phyloP scores from a whole-genome alignment of 2,329 filamentous ascomycete species.

The Aureobasidium vineae region DNA sequence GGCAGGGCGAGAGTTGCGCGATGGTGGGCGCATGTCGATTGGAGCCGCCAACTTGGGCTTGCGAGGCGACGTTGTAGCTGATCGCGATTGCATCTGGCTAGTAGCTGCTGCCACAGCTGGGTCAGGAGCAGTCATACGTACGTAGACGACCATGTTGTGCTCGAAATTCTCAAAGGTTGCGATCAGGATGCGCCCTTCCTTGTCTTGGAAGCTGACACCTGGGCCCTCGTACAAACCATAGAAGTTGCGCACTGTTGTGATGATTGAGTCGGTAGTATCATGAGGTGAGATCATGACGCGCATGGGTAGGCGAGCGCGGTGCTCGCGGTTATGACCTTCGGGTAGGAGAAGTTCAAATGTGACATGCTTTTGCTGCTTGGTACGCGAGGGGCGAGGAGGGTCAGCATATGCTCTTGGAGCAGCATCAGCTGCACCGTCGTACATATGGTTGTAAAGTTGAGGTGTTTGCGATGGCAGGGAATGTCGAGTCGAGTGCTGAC shows the following conservation, averaged over 20 bases:
- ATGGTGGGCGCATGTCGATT: slow-evolving; percentile 62
- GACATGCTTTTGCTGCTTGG: slow-evolving; percentile 63
- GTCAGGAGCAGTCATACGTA: slow-evolving; percentile 54
- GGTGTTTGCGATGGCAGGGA: slow-evolving; percentile 28
- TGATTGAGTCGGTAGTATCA: slow-evolving; percentile 95
- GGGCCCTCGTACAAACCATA: slow-evolving; percentile 85
- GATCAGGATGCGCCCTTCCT: slow-evolving; percentile 84
- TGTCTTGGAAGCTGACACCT: slow-evolving; percentile 94
- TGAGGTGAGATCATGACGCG: slow-evolving; percentile 89
- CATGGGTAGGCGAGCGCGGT: slow-evolving; percentile 76
- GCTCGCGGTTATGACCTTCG: slow-evolving; percentile 61
- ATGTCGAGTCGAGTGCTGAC: slow-evolving; percentile 40
- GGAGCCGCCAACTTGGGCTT: slow-evolving; percentile 62
- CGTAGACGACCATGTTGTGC: slow-evolving; percentile 90
- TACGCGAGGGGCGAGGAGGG: slow-evolving; percentile 36
- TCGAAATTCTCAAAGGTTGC: slow-evolving; percentile 94
- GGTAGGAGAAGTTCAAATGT: slow-evolving; percentile 73
- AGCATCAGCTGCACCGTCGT: neutral
- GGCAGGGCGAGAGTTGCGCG: slow-evolving; percentile 63
- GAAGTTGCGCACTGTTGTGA: slow-evolving; percentile 98
- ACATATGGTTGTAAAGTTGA: slow-evolving; percentile 4
- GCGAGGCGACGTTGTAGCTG: slow-evolving; percentile 44
- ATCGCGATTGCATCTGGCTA: slow-evolving; percentile 18
- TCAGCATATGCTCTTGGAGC: slow-evolving; percentile 22
- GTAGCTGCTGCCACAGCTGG: slow-evolving; percentile 45